These are phyloP conservation scores for Yamagishiella unicocca DNA, from an alignment of 139 green algal genomes.

Conservation along the genomic window DNA sequence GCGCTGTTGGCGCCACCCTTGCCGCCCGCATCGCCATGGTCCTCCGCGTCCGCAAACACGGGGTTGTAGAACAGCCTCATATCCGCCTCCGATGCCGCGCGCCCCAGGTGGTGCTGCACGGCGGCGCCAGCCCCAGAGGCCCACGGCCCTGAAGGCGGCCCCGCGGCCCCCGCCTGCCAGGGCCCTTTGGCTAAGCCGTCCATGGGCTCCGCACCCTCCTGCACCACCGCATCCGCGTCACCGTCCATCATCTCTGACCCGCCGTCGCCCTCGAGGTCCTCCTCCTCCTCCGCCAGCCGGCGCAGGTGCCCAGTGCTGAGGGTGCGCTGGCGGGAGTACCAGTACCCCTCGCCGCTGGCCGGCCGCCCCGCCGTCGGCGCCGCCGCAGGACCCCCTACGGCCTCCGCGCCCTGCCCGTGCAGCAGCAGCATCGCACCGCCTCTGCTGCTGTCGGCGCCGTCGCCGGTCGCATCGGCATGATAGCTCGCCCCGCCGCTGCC, in stretches of 20 bases:
- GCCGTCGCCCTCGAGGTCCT: background rate
- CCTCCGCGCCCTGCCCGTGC: too few relatives aligned
- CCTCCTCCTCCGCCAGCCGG: background rate
- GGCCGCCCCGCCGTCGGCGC: too few relatives aligned
- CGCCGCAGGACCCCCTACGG: too few relatives aligned
- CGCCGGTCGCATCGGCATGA: too few relatives aligned
- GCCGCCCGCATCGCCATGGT: background rate
- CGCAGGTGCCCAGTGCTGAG: background rate
- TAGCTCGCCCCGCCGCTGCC: too few relatives aligned
- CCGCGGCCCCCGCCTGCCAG: background rate
- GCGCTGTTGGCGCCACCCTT: background rate
- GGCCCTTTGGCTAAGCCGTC: background rate
- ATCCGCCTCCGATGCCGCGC: background rate
- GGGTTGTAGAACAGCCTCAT: slow-evolving; percentile 37
- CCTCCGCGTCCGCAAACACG: background rate
- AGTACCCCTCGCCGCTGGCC: too few relatives aligned
- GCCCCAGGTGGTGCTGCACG: background rate
- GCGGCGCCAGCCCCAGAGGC: background rate
- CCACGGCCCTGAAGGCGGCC: background rate
- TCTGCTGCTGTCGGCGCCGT: too few relatives aligned
- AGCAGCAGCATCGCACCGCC: too few relatives aligned
- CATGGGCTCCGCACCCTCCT: background rate
- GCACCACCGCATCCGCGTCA: background rate
- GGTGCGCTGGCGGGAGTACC: background rate
- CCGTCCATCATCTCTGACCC: background rate